Percentiles rank a stretch among this genome's conserved stretches.
Evolutionary conservation across 2,329 filamentous ascomycete species (phyloP).

Genomic region (Pseudogymnoascus sp.): DNA sequence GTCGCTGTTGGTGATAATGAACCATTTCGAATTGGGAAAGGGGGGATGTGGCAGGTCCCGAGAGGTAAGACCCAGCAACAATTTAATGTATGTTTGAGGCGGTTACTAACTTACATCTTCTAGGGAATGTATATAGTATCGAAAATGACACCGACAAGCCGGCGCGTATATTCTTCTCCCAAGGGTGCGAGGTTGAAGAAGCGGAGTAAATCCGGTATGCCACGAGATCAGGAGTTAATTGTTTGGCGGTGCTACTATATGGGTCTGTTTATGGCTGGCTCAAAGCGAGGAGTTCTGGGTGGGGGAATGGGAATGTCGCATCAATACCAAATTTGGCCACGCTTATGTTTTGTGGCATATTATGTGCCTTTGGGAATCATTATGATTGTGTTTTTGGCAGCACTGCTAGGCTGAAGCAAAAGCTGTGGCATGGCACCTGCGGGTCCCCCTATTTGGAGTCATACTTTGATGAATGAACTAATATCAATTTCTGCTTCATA

Average conservation of each 20-base stretch:
- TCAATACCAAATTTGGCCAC: slow-evolving; percentile 1
- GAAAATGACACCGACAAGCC: slow-evolving; percentile 65
- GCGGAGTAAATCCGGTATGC: neutral
- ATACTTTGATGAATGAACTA: neutral
- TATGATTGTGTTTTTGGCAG: neutral
- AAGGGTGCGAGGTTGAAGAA: slow-evolving; percentile 57
- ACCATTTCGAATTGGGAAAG: slow-evolving; percentile 71
- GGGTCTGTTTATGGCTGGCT: slow-evolving; percentile 2
- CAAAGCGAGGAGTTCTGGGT: neutral
- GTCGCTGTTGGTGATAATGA: slow-evolving; percentile 68
- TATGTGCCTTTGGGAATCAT: neutral
- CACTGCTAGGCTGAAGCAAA: neutral
- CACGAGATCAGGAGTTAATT: neutral
- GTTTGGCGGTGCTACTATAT: neutral
- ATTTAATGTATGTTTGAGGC: neutral
- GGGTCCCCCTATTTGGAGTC: neutral
- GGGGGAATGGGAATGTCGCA: neutral
- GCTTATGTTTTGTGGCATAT: neutral
- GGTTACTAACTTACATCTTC: slow-evolving; percentile 14
- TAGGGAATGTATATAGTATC: slow-evolving; percentile 92
- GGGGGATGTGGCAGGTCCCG: slow-evolving; percentile 90
- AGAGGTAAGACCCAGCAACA: slow-evolving; percentile 57
- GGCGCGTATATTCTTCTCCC: slow-evolving; percentile 83
- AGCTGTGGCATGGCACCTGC: neutral
- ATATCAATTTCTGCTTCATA: neutral